Evolutionary conservation across 2,329 filamentous ascomycete genomes (phyloP).

Genomic region (Diaporthe sp.): DNA sequence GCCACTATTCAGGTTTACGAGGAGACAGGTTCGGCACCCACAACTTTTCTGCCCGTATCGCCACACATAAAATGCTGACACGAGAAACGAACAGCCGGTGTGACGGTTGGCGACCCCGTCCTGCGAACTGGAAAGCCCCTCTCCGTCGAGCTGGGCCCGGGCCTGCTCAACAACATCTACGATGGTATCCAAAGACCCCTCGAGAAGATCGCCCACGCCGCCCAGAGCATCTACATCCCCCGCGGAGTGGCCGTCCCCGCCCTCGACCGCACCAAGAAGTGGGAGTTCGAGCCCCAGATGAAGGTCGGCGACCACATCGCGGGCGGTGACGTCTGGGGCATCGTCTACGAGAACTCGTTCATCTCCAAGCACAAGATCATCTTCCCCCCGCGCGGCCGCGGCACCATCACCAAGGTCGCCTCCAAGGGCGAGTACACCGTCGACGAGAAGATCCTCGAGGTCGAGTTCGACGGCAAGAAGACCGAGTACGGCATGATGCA

Average conservation of each 20-base stretch:
- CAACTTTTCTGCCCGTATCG: conserved; percentile 13
- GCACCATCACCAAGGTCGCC: conserved; percentile 92
- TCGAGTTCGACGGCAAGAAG: conserved; percentile 98
- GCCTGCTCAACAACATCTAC: conserved; percentile 99
- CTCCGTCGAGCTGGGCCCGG: conserved; percentile 96
- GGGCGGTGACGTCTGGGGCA: conserved; percentile 95
- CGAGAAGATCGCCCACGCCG: conserved; percentile 81
- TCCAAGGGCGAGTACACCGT: conserved; percentile 94
- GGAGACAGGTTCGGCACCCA: conserved; percentile 82
- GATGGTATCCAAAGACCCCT: conserved; percentile 98
- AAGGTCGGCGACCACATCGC: conserved; percentile 98
- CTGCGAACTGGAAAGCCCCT: conserved; percentile 92
- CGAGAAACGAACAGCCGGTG: conserved; percentile 76
- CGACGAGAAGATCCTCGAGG: conserved; percentile 91
- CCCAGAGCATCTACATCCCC: conserved; percentile 96
- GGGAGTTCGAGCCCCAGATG: conserved; percentile 91
- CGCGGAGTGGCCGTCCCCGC: conserved; percentile 91
- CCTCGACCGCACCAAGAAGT: conserved; percentile 91
- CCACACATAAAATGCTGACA: conserved; percentile 40
- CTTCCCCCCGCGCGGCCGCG: conserved; percentile 88
- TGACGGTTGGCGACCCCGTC: conserved; percentile 96
- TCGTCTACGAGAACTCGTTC: conserved; percentile 95
- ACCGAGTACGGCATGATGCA: conserved; percentile 98
- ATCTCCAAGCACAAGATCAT: conserved; percentile 94
- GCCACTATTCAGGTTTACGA: conserved; percentile 99